Conservation (phyloP, 805 yeast species). For the Kurtzmaniella cleridarum region DNA sequence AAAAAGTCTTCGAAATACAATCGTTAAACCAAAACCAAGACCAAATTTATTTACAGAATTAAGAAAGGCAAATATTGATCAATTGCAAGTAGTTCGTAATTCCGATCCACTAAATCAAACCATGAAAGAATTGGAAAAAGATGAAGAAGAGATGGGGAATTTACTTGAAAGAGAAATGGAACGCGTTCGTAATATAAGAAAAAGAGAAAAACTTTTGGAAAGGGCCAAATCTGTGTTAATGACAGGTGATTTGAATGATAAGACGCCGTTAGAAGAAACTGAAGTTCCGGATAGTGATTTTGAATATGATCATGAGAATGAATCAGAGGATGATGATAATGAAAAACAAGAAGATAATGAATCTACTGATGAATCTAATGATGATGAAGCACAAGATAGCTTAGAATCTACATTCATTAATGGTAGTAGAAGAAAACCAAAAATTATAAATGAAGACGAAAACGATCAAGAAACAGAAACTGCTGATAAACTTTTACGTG, state of each 20-base stretch:
- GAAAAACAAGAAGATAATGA: conserved; percentile 17
- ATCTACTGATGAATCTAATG: conserved; percentile 8
- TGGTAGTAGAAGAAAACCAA: not conserved
- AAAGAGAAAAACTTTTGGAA: conserved; percentile 34
- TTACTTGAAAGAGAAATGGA: conserved; percentile 47
- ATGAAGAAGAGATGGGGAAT: conserved; percentile 39
- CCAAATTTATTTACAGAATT: conserved; percentile 27
- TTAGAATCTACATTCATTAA: conserved; percentile 1
- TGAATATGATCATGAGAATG: conserved; percentile 18
- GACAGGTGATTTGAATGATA: conserved; percentile 10
- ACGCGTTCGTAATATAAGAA: conserved; percentile 41
- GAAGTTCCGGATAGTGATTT: conserved; percentile 19
- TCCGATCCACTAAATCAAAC: conserved; percentile 22
- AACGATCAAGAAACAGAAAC: conserved; percentile 10
- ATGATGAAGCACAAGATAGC: conserved; percentile 13
- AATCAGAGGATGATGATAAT: conserved; percentile 15
- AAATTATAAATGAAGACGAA: conserved; percentile 7
- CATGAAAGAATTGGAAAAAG: conserved; percentile 33
- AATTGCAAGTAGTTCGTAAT: conserved; percentile 23
- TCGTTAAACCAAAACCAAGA: conserved; percentile 8
- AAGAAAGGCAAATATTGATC: conserved; percentile 41
- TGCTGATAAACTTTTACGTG: conserved; percentile 11
- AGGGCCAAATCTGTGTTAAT: conserved; percentile 30
- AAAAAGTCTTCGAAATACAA: conserved; percentile 8
- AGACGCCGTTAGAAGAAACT: conserved; percentile 7